phyloP scores from a whole-genome alignment of 352 stramenopile genomes.

The Elongisporangium undulatum region DNA sequence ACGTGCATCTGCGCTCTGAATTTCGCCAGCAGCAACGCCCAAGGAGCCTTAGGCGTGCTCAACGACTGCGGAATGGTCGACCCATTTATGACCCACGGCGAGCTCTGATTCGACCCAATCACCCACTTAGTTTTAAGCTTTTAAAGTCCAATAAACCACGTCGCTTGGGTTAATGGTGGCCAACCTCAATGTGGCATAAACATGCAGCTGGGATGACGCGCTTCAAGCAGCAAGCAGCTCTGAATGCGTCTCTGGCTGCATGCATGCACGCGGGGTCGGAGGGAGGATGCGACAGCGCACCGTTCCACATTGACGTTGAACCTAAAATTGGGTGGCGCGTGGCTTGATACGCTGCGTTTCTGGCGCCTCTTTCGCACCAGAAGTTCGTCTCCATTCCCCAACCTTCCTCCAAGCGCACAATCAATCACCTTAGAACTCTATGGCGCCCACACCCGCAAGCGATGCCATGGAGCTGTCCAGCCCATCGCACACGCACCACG shows the following conservation, averaged over 20 bases:
- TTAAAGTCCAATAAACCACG: not conserved
- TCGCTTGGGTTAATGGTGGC: not conserved
- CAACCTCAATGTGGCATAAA: not conserved
- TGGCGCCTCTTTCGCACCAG: not conserved
- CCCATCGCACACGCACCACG: slow-evolving; percentile 4
- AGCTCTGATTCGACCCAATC: slow-evolving; percentile 19
- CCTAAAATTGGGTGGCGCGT: not conserved
- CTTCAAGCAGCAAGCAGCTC: not conserved
- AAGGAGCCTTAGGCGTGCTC: slow-evolving; percentile 33
- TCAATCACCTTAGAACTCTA: not conserved
- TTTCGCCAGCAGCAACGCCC: slow-evolving; percentile 55
- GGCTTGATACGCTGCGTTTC: not conserved
- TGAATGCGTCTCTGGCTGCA: not conserved
- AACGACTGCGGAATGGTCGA: slow-evolving; percentile 67
- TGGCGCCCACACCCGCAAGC: not conserved
- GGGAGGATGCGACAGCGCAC: not conserved
- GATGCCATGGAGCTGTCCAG: not conserved
- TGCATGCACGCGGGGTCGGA: not conserved
- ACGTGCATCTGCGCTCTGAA: slow-evolving; percentile 54
- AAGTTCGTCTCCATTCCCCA: not conserved
- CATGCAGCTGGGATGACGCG: not conserved
- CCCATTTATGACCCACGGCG: slow-evolving; percentile 56
- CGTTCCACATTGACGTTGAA: not conserved
- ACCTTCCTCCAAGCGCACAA: not conserved
- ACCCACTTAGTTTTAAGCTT: not conserved